These are phyloP conservation scores for Pestalotiopsis sp. DNA, from an alignment of 2,329 filamentous ascomycete genomes.

Conservation along the genomic window DNA sequence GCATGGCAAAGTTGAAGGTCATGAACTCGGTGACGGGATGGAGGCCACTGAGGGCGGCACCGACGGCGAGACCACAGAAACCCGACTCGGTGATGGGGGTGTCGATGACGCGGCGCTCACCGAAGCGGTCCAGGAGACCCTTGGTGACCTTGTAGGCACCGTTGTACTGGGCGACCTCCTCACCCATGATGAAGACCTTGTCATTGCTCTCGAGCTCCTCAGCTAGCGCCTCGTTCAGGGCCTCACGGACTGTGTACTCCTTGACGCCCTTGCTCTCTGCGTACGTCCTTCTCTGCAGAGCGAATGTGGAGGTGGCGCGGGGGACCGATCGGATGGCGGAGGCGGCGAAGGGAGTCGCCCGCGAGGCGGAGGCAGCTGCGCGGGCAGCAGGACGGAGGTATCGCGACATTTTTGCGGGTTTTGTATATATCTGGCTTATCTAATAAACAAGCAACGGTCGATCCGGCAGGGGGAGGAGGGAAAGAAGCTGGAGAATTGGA, in stretches of 20 bases:
- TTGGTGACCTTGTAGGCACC: slow-evolving; percentile 99
- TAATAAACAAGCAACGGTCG: background rate
- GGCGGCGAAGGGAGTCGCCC: slow-evolving; percentile 35
- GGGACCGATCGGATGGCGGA: slow-evolving; percentile 38
- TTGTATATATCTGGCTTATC: slow-evolving; percentile 15
- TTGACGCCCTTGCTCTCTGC: slow-evolving; percentile 64
- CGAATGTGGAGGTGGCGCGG: slow-evolving; percentile 36
- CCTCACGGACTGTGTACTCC: slow-evolving; percentile 96
- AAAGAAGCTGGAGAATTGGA: background rate
- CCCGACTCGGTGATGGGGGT: slow-evolving; percentile 98
- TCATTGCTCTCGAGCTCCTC: slow-evolving; percentile 94
- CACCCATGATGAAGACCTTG: slow-evolving; percentile 94
- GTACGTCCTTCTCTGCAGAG: slow-evolving; percentile 55
- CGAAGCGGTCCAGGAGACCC: slow-evolving; percentile 94
- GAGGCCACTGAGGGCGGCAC: slow-evolving; percentile 91
- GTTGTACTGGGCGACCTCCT: slow-evolving; percentile 99
- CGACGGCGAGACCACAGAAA: slow-evolving; percentile 90
- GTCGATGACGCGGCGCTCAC: slow-evolving; percentile 96
- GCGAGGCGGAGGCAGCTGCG: slow-evolving; percentile 47
- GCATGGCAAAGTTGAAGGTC: slow-evolving; percentile 99
- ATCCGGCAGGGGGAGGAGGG: slow-evolving; percentile 3
- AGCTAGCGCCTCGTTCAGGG: slow-evolving; percentile 94
- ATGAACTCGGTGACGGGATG: slow-evolving; percentile 99
- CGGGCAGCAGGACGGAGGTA: slow-evolving; percentile 54
- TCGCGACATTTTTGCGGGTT: slow-evolving; percentile 45